Base-by-base conservation (phyloP, 208 protist genomes). In the Acanthamoeba quina region DNA sequence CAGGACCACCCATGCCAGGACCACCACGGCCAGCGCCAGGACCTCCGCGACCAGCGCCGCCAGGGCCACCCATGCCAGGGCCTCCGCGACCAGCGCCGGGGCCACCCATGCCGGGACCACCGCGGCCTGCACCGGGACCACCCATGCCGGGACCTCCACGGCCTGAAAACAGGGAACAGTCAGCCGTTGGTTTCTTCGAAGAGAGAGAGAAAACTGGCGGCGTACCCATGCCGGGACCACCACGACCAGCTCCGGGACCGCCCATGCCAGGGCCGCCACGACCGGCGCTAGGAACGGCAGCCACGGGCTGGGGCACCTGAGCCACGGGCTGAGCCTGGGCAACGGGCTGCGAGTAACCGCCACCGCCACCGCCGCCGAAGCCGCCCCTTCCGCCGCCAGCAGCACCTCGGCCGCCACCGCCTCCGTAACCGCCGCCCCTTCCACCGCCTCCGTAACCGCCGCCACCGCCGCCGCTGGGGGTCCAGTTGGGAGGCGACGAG, bases 41-140 rank as follows among this genome's bases (percentile, higher is more conserved):
- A 26, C 21, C 93, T 3, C 78, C 78, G 15, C 21, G 29, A 31
- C 91, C 91, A 7, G 49, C 82, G 5, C 91, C 62, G 19, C 31
- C 83, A 10, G 31, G 49, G 92, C 80, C 68, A 47, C 44, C 91
- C 26, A n/a, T 60, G 60, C 76, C 86, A 26, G 94, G 89, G 54
- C 94, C 94, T 5, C 90, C 94, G 31, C 94, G 76, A n/a, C 41
- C 94, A 85, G 44, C 56, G n/a, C 86, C 83, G 5, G 31, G 49
- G 83, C 80, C 68, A 47, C 44, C 91, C 26, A n/a, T 62, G 60
- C 76, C 78, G 83, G 76, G 76, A 64, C 91, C 91, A 10, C 91
- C 91, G 26, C 91, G 41, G 44, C 91, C 49, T 49, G 89, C 89
- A 95, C 64, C 93, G 15, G 56, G 44, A 31, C 44, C 86, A 56